phyloP scores from a whole-genome alignment of 2,329 filamentous ascomycete species.

The Sporothrix pallida region DNA sequence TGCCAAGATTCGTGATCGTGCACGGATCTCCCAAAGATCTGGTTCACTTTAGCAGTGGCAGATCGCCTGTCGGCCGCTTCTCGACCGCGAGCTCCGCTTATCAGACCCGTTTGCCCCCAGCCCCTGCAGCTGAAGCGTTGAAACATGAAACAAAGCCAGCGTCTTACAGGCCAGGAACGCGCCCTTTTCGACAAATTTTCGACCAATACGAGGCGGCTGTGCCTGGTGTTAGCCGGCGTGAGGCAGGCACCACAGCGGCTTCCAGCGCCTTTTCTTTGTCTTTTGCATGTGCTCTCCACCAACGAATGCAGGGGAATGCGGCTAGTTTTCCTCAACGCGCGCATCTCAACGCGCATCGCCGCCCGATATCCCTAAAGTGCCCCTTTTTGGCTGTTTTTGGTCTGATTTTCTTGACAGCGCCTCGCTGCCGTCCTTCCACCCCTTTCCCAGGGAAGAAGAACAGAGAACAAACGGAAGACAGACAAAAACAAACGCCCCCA shows the following conservation, averaged over 20 bases:
- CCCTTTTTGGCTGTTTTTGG: not conserved
- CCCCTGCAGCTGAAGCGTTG: slow-evolving; percentile 27
- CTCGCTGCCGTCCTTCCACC: not conserved
- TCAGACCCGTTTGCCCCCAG: slow-evolving; percentile 18
- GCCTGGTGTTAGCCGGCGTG: too few species aligned
- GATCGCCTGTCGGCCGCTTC: not conserved
- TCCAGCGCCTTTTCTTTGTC: not conserved
- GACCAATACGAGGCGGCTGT: not conserved
- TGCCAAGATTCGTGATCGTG: slow-evolving; percentile 13
- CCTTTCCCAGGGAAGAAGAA: slow-evolving; percentile 6
- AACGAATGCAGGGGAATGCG: slow-evolving; percentile 14
- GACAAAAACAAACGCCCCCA: not conserved
- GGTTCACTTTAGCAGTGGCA: not conserved
- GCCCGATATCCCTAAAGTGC: slow-evolving; percentile 5
- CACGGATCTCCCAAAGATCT: not conserved
- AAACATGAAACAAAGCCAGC: slow-evolving; percentile 27
- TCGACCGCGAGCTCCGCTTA: too few species aligned
- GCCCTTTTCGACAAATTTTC: not conserved
- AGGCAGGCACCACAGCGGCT: not conserved
- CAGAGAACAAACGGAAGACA: not conserved
- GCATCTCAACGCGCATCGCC: not conserved
- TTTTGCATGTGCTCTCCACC: not conserved
- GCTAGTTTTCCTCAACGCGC: slow-evolving; percentile 5
- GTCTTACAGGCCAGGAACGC: slow-evolving; percentile 21
- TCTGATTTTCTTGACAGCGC: not conserved